Percentiles rank a stretch among this genome's conserved stretches.
Evolutionary conservation across 176 grass and related monocot species (phyloP).

Genomic region (Saccharum spontaneum): DNA sequence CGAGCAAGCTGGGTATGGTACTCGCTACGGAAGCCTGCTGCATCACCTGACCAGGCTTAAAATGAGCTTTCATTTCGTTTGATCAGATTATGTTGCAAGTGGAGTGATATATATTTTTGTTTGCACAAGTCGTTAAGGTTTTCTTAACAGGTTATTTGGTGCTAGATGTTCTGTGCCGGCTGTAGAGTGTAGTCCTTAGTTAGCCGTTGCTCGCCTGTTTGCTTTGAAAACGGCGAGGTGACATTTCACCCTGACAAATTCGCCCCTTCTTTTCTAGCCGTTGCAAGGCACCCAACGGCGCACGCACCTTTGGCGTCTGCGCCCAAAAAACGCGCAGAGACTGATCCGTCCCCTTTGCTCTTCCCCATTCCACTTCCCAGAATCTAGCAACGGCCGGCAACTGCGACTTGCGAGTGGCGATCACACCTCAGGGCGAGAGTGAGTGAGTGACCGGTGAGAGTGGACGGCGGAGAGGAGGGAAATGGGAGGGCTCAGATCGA

Average conservation of each 20-base stretch:
- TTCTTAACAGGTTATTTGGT: background rate
- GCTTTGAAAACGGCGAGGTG: slow-evolving; percentile 6
- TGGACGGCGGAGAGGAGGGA: background rate
- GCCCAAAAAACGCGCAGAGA: background rate
- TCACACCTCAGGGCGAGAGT: background rate
- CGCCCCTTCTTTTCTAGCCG: slow-evolving; percentile 16
- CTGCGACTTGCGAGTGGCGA: background rate
- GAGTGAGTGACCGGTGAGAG: background rate
- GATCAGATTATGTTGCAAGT: no score
- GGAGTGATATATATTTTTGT: background rate
- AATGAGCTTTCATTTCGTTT: no score
- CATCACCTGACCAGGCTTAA: no score
- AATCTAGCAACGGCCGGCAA: background rate
- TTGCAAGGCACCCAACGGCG: background rate
- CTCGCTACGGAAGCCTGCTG: no score
- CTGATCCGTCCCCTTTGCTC: background rate
- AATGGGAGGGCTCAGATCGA: slow-evolving; percentile 57
- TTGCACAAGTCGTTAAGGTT: background rate
- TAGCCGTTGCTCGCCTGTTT: slow-evolving; percentile 30
- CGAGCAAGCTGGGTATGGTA: no score
- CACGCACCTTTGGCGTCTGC: background rate
- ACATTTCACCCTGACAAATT: background rate
- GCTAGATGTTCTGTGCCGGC: background rate
- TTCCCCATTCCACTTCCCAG: background rate
- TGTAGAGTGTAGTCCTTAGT: background rate